Evolutionary conservation across 1,284 basidiomycete genomes (phyloP), one percentile per base, ranked within the genome.

Genomic region (Microbotryomycetes sp.): DNA sequence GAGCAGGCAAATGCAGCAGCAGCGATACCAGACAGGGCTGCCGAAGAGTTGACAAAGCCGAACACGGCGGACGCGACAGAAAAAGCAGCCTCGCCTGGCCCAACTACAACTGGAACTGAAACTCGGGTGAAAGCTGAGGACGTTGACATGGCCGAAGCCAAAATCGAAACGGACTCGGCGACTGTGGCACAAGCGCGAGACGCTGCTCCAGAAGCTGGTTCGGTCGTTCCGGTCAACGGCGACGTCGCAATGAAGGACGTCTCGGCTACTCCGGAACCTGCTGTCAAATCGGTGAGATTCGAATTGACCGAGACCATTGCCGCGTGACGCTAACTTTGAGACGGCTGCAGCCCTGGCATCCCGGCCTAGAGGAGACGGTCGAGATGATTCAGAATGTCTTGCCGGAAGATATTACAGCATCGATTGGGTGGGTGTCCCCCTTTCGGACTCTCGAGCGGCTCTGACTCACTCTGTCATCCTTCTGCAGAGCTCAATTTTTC

Each of bases 401-500:
- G 6, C 86, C 88, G 36, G 79, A 80, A 22, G 82, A 80, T 64
- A 83, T 82, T 7, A 80, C 79, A 56, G 82, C 86, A 45, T 76
- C 84, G 54, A 82, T 92, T 67, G 88, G 89, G 88, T 89, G 72
- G 68, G 83, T 75, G 12, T 7, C 26, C 7, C 30, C 36, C 25
- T 23, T 36, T 16, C 19, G 19, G 14, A 7, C 4, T 48, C 50
- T 42, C 32, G 29, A 29, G 29, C 51, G 26, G 45, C 32, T 16
- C 14, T 49, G 16, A 25, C 51, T 7, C 26, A 55, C 25, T 51
- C 31, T 32, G 31, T 55, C 31, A 49, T 25, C 63, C 22, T 58
- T 61, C 48, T 45, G 31, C 67, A 92, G 91, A 5, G 85, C 89
- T 32, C 87, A 85, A 2, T 97, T 97, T 77, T 93, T 92, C 70